Conservation (phyloP, 2,329 filamentous ascomycete genomes). For the Aspergillus nomiae region DNA sequence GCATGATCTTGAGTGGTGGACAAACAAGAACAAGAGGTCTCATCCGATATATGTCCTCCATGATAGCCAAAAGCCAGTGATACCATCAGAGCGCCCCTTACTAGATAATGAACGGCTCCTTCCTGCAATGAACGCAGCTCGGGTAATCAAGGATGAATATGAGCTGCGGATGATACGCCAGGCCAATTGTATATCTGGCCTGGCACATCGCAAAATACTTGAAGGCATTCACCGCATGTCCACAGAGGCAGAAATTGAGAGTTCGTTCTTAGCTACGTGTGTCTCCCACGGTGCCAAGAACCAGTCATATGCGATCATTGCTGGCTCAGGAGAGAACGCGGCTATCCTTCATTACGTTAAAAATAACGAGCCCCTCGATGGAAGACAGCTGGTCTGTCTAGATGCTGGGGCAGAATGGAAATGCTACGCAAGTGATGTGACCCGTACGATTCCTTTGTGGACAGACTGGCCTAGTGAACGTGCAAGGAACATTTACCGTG, state of each 20-base stretch:
- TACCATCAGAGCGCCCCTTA: slow-evolving; percentile 19
- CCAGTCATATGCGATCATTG: slow-evolving; percentile 85
- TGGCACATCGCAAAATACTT: slow-evolving; percentile 66
- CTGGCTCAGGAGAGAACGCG: slow-evolving; percentile 76
- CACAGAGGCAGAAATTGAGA: slow-evolving; percentile 84
- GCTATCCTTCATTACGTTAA: slow-evolving; percentile 86
- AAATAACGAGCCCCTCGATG: slow-evolving; percentile 69
- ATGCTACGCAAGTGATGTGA: slow-evolving; percentile 74
- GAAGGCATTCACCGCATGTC: slow-evolving; percentile 62
- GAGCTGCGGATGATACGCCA: slow-evolving; percentile 73
- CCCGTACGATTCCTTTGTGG: slow-evolving; percentile 80
- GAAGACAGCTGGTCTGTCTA: slow-evolving; percentile 77
- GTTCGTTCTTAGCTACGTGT: slow-evolving; percentile 74
- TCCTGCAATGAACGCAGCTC: slow-evolving; percentile 65
- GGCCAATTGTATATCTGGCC: slow-evolving; percentile 70
- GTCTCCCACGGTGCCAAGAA: slow-evolving; percentile 74
- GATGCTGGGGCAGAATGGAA: slow-evolving; percentile 80
- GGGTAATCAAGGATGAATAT: slow-evolving; percentile 73
- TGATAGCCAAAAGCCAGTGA: slow-evolving; percentile 34
- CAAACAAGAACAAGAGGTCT: slow-evolving; percentile 23
- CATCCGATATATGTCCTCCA: slow-evolving; percentile 42
- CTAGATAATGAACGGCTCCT: slow-evolving; percentile 33
- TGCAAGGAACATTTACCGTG: slow-evolving; percentile 73
- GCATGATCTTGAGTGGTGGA: slow-evolving; percentile 52
- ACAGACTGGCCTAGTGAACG: slow-evolving; percentile 64